These are phyloP conservation scores for Fusarium staphyleae DNA, from an alignment of 2,329 filamentous ascomycete genomes.

Conservation along the genomic window DNA sequence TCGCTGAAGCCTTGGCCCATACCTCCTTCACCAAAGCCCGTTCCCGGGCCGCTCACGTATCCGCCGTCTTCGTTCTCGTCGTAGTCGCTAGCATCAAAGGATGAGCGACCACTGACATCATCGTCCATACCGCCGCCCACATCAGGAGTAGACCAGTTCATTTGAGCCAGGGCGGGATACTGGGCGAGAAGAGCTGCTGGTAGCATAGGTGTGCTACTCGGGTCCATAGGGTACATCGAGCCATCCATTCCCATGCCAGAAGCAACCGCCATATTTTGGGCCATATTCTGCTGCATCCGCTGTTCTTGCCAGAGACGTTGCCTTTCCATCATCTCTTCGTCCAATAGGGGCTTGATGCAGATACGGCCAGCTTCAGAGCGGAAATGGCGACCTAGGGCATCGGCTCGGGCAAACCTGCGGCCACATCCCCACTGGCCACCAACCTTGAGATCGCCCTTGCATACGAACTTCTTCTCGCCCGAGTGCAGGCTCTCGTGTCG, in stretches of 20 bases:
- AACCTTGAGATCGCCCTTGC: slow-evolving; percentile 86
- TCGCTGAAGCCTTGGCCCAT: slow-evolving; percentile 60
- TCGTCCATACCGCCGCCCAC: slow-evolving; percentile 77
- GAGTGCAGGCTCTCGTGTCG: slow-evolving; percentile 95
- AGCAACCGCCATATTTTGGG: slow-evolving; percentile 64
- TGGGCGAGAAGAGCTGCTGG: slow-evolving; percentile 88
- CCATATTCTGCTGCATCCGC: slow-evolving; percentile 69
- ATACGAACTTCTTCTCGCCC: slow-evolving; percentile 98
- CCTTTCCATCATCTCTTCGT: slow-evolving; percentile 88
- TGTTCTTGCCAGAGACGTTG: slow-evolving; percentile 79
- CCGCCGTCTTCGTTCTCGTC: slow-evolving; percentile 76
- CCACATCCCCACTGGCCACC: slow-evolving; percentile 91
- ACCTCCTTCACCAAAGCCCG: slow-evolving; percentile 64
- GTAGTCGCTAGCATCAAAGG: slow-evolving; percentile 82
- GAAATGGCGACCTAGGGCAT: slow-evolving; percentile 94
- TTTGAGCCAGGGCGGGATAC: slow-evolving; percentile 88
- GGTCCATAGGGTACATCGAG: slow-evolving; percentile 62
- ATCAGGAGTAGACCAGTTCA: slow-evolving; percentile 77
- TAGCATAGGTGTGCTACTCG: slow-evolving; percentile 69
- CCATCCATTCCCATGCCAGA: slow-evolving; percentile 65
- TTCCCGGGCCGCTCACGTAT: slow-evolving; percentile 69
- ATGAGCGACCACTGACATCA: slow-evolving; percentile 78
- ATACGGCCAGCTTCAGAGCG: slow-evolving; percentile 93
- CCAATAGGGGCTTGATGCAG: slow-evolving; percentile 95
- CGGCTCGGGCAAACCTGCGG: slow-evolving; percentile 90